Evolutionary conservation across 2,329 filamentous ascomycete species (phyloP), one percentile per base, ranked within the genome.

Genomic region (Chaetomiaceae sp.): DNA sequence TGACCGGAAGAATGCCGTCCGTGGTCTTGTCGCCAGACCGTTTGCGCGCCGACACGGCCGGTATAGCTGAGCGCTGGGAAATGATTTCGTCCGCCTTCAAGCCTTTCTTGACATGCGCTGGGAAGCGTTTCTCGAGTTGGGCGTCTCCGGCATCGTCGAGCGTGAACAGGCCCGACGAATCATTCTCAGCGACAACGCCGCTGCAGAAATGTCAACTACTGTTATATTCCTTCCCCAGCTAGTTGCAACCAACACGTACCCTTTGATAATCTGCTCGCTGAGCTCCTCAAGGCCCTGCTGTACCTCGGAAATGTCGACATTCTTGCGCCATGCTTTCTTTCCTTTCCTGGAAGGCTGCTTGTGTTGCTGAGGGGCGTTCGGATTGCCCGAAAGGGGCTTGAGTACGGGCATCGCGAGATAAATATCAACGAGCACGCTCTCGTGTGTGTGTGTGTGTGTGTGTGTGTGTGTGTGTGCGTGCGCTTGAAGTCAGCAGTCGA

Each of bases 251-350:
- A n/a, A n/a, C n/a, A n/a, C 71, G 50, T 74, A 91, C 88, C 93
- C 93, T 73, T 84, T 78, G 56, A 95, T 93, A 51, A 96, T 84
- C 71, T 97, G 86, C 49, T 94, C 85, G 60, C 93, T 88, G 56
- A 94, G 72, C 60, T 86, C 77, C 53, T 89, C 84, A 27, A 98
- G 78, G 50, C 93, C 93, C 44, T 84, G 71, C 59, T 91, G 78
- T 20, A 98, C 79, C 52, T 95, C 84, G 22, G 87, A 84, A 52
- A 97, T 79, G 68, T 98, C 88, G 66, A 98, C 88, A 70, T 98
- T 95, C 68, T 97, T 98, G 62, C 93, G 80, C 93, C 93, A 98
- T 26, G 93, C 91, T 72, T 95, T 97, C 70, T 97, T 97, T 59
- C 94, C 93, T 66, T 98, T 98, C 63, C 93, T 79, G 5, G 91